Evolutionary conservation across 225 moss, liverwort and hornwort genomes (phyloP).

Genomic region (Rhytidiadelphus loreus): DNA sequence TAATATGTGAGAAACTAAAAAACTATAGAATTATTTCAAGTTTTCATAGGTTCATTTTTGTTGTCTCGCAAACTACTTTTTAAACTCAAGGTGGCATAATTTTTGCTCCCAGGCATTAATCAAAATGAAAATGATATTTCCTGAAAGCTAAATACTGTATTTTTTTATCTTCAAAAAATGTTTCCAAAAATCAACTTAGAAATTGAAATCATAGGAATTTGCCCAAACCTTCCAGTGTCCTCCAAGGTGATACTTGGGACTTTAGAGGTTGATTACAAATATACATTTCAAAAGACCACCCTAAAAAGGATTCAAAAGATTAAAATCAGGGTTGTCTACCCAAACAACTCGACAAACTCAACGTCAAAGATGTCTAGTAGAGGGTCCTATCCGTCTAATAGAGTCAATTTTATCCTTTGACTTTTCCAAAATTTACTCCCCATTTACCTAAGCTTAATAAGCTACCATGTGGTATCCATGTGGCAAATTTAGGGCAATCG

Average conservation of each 20-base stretch:
- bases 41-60: not conserved
- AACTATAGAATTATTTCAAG: not conserved
- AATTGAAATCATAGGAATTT: not conserved
- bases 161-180: not conserved
- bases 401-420: too few species aligned
- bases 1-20: not conserved
- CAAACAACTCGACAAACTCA: too few species aligned
- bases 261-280: not conserved
- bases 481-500: too few species aligned
- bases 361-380: too few species aligned
- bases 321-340: too few species aligned
- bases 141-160: fast-evolving
- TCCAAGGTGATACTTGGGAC: fast-evolving
- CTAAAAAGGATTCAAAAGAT: fast-evolving
- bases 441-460: too few species aligned
- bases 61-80: fast-evolving
- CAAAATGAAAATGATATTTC: not conserved
- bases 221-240: not conserved
- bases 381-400: too few species aligned
- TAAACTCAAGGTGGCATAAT: fast-evolving
- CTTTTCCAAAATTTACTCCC: too few species aligned
- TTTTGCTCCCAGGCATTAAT: fast-evolving
- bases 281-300: not conserved
- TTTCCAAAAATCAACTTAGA: not conserved
- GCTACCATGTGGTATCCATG: too few species aligned